Evolutionary conservation across 371 early-diverging fungal genomes (phyloP), one percentile per base, ranked within the genome.

Genomic region (Homolaphlyctis polyrhiza): DNA sequence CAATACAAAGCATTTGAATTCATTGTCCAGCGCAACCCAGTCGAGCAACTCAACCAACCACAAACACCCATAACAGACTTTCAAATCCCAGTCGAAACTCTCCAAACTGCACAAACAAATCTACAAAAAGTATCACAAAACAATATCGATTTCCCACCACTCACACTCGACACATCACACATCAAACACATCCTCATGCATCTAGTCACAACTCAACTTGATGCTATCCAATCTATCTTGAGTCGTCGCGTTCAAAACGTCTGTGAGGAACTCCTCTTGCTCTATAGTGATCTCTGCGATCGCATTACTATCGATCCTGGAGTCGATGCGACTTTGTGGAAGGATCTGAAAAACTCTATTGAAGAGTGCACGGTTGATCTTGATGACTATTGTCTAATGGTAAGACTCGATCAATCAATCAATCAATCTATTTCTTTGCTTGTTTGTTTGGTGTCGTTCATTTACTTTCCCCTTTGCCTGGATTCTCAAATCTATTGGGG

Each of bases 251-350:
- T 72, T 33, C 32, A 21, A 23, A 58, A 35, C 21, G 36, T 23
- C 13, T 66, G 72, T 49, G 47, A 33, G 21, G 23, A 59, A 1
- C 47, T 72, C 21, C n/a, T 54, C 27, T 23, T 8, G 11, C 60
- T 49, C 16, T 72, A 60, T 32, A 58, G 55, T 18, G 65, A 30
- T 11, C 52, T 68, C 2, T 32, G 54, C 43, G 60, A 57, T n/a
- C 58, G 60, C 18, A 58, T 72, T 13, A 21, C 48, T 23, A 32
- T 62, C 1, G 72, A 72, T 58, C 72, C 72, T 8, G 64, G 62
- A 1, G n/a, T 55, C 28, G 65, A 66, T 55, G 66, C 67, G 4
- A 30, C 23, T n/a, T 25, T 35, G 32, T 67, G 71, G 65, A 57
- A 66, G 30, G 39, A 54, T 21, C 34, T 69, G 23, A 35, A 66